These are phyloP conservation scores for Lipomyces spencermartinsiae DNA, from an alignment of 805 yeast genomes.

Conservation along the genomic window DNA sequence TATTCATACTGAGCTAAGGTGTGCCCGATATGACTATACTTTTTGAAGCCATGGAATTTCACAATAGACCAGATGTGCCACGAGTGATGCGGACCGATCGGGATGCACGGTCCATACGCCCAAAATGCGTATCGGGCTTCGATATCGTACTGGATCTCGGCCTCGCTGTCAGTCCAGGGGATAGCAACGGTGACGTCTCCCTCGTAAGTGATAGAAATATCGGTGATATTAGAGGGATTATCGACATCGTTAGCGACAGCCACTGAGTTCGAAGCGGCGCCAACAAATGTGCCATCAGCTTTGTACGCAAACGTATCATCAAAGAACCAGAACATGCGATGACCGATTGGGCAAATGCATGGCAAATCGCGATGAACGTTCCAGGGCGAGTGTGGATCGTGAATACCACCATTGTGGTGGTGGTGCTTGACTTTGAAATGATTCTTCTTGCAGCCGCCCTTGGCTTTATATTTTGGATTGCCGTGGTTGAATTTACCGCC, in stretches of 20 bases:
- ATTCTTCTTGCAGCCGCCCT: neutral
- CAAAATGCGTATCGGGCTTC: slow-evolving; percentile 31
- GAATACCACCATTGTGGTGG: slow-evolving; percentile 12
- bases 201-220: slow-evolving; percentile 20
- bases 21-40: slow-evolving; percentile 16
- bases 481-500: neutral
- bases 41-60: slow-evolving; percentile 15
- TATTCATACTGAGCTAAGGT: slow-evolving; percentile 22
- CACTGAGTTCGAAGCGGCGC: slow-evolving; percentile 32
- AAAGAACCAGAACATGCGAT: slow-evolving; percentile 34
- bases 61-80: slow-evolving; percentile 30
- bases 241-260: slow-evolving; percentile 12
- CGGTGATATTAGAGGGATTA: slow-evolving; percentile 19
- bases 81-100: slow-evolving; percentile 20
- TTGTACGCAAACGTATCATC: slow-evolving; percentile 31
- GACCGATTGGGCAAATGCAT: slow-evolving; percentile 27
- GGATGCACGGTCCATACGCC: slow-evolving; percentile 30
- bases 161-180: slow-evolving; percentile 28
- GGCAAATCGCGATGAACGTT: slow-evolving; percentile 28
- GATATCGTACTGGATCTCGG: slow-evolving; percentile 21
- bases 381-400: slow-evolving; percentile 26
- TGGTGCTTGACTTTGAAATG: slow-evolving; percentile 17
- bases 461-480: neutral
- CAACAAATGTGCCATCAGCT: slow-evolving; percentile 24
- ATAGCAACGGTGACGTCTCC: slow-evolving; percentile 29